Conservation (phyloP, 164 flowering plant genomes). For the Liriodendron chinense region DNA sequence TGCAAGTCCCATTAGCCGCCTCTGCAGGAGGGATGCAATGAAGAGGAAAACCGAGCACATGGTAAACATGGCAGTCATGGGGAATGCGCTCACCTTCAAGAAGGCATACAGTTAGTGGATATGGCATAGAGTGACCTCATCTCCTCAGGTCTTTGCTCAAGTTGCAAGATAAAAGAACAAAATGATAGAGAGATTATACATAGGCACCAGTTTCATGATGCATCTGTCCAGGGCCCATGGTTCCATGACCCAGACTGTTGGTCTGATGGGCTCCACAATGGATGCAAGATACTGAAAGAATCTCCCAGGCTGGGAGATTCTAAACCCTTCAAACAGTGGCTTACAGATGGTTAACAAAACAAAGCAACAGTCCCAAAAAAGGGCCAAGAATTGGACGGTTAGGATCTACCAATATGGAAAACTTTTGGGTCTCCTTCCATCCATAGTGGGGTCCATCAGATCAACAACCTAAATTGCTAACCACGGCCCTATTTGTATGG, state of each 20-base stretch:
- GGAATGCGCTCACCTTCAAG: constrained; percentile 86
- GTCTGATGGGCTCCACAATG: background rate
- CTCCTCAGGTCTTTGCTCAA: background rate
- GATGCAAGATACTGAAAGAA: background rate
- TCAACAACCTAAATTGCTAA: no score
- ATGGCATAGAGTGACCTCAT: background rate
- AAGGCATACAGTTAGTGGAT: background rate
- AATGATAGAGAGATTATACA: background rate
- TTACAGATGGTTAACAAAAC: background rate
- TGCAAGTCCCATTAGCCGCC: constrained; percentile 71
- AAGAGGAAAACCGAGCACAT: constrained; percentile 95
- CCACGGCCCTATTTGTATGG: no score
- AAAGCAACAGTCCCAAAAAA: no score
- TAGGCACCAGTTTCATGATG: background rate
- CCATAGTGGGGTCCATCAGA: no score
- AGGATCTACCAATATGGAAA: no score
- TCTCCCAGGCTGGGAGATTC: background rate
- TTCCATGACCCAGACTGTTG: background rate
- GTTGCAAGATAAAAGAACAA: background rate
- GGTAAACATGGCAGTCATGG: constrained; percentile 90
- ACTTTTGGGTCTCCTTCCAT: no score
- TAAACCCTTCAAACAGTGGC: background rate
- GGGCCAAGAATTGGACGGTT: no score
- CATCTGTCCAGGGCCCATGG: background rate
- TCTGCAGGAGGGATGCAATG: constrained; percentile 73